phyloP scores from a whole-genome alignment of 495 filamentous ascomycete species.

The Oleoguttula mirabilis region DNA sequence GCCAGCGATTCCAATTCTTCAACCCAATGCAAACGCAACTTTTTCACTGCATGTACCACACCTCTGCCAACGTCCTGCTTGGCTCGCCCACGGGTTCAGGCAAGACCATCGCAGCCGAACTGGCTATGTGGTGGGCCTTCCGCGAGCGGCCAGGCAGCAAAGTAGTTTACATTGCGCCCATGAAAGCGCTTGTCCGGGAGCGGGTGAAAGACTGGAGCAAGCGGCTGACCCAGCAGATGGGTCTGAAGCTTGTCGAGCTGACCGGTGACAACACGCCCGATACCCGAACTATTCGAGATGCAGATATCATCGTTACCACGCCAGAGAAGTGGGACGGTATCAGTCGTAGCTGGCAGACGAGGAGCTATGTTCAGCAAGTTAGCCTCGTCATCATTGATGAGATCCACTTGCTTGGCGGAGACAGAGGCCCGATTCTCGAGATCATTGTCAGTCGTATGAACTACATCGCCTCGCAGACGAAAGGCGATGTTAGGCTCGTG shows the following conservation, averaged over 20 bases:
- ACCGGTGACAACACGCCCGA: constrained; percentile 98
- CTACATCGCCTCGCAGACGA: constrained; percentile 89
- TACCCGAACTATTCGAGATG: constrained; percentile 82
- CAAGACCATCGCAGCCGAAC: constrained; percentile 88
- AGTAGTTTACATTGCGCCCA: constrained; percentile 97
- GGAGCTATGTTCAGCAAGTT: constrained; percentile 90
- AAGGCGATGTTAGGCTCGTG: constrained; percentile 75
- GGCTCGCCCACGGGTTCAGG: constrained; percentile 96
- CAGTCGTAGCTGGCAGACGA: constrained; percentile 92
- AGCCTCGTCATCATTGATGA: constrained; percentile 97
- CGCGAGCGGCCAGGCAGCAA: constrained; percentile 91
- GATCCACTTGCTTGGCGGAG: constrained; percentile 90
- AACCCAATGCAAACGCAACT: constrained; percentile 99
- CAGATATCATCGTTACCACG: constrained; percentile 96
- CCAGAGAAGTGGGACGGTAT: constrained; percentile 99
- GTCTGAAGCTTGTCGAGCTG: constrained; percentile 84
- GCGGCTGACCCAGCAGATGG: constrained; percentile 72
- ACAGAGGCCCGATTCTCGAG: constrained; percentile 92
- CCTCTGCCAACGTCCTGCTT: constrained; percentile 77
- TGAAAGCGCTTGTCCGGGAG: constrained; percentile 97
- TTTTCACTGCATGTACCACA: constrained; percentile 91
- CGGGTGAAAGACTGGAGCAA: constrained; percentile 90
- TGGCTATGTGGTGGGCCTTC: constrained; percentile 99
- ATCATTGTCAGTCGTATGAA: constrained; percentile 99
- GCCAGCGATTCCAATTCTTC: constrained; percentile 81